Evolutionary conservation across 108 stramenopile species (phyloP), one percentile per base, ranked within the genome.

Genomic region (Cyclotella baltica): DNA sequence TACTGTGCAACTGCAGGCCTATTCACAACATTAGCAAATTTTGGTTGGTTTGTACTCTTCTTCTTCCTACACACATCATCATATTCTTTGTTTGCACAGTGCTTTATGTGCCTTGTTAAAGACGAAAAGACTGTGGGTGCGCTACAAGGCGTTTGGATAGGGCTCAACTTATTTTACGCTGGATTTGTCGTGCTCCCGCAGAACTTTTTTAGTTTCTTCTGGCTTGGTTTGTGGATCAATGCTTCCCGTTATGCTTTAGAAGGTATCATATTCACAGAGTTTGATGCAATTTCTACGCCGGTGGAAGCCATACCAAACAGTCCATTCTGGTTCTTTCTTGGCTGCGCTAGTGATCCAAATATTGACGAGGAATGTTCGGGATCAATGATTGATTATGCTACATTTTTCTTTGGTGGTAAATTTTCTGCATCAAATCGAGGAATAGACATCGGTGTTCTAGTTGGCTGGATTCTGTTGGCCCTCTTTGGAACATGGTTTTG

Each of bases 131-230:
- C 91, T 0, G 87, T 86, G 1, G 80, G 86, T 46, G 86, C 88
- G 37, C 81, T 92, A 4, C 81, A 85, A 29, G 87, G 88, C 63
- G 89, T 87, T 20, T 89, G 87, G 61, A 92, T 92, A 36, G 91
- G 91, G 3, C 65, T 89, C n/a, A 92, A 92, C 68, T 86, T 88
- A 33, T 90, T 92, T 83, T 92, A 90, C 68, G 88, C 91, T 34
- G 91, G 91, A 30, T 72, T 90, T 36, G 87, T 92, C 53, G 89
- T 92, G 27, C 57, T 84, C 15, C 91, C 91, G 16, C 91, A 92
- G 62, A 77, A 77, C 27, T 77, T 79, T 36, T 79, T 79, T 47
- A 66, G 57, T 27, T 67, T 70, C 59, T 75, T 80, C 18, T 29
- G 50, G 43, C 36, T 57, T 23, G 74, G 76, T 48, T 34, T 77